phyloP scores from a whole-genome alignment of 2,329 filamentous ascomycete species.

The Hypomyces rosellus region DNA sequence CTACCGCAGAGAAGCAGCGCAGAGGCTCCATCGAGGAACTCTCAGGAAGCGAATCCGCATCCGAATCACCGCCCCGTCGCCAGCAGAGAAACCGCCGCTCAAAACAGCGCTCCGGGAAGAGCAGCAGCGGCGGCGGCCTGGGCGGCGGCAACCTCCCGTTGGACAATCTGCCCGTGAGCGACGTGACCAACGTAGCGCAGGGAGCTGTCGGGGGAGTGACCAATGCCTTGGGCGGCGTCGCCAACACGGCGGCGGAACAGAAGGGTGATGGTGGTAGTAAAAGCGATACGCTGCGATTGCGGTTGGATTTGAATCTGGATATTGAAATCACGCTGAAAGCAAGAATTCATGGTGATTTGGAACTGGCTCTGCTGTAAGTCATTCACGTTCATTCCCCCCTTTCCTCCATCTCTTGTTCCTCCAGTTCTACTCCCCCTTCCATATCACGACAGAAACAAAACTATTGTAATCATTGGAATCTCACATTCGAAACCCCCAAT shows the following conservation, averaged over 20 bases:
- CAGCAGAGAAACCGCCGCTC: not conserved
- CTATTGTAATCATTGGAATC: not conserved
- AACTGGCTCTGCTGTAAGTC: slow-evolving; percentile 59
- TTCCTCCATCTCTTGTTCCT: not conserved
- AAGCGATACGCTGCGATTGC: slow-evolving; percentile 55
- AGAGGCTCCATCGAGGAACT: not conserved
- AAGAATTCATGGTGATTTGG: slow-evolving; percentile 77
- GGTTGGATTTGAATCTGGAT: slow-evolving; percentile 74
- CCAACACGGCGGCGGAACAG: slow-evolving; percentile 32
- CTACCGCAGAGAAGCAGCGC: not conserved
- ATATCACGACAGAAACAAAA: not conserved
- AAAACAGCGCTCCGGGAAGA: not conserved
- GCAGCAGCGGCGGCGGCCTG: not conserved
- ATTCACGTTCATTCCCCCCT: not conserved
- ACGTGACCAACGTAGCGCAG: slow-evolving; percentile 30
- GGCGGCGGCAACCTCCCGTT: slow-evolving; percentile 19
- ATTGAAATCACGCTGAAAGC: slow-evolving; percentile 82
- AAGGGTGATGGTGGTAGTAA: slow-evolving; percentile 35
- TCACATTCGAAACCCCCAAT: slow-evolving; percentile 6
- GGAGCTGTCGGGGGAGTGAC: slow-evolving; percentile 34
- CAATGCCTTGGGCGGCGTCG: slow-evolving; percentile 35
- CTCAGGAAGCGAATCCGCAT: not conserved
- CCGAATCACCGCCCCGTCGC: not conserved
- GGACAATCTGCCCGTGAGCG: slow-evolving; percentile 32
- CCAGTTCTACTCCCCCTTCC: not conserved